Base-by-base conservation (phyloP, 768 basidiomycete genomes). In the Lentinula lateritia region DNA sequence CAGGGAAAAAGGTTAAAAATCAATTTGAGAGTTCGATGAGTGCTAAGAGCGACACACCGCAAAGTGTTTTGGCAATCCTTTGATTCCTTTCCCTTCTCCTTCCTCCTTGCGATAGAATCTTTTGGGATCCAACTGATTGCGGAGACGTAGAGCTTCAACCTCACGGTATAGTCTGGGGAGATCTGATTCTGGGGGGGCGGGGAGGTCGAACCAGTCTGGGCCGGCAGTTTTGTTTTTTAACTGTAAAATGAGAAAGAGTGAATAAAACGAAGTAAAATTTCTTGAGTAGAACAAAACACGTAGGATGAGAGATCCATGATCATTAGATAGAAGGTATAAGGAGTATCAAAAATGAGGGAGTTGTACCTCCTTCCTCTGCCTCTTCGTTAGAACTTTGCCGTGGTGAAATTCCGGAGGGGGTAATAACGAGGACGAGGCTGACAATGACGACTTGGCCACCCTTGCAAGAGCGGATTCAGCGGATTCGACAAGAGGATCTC, bases 61-160 rank as follows among this genome's bases (percentile, higher is more conserved):
- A 73, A 95, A 95, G 71, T 92, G 87, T 72, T 94, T 93, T 8
- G 93, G 90, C 6, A 94, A 74, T 28, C 89, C 88, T 71, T 91
- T 92, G 71, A 90, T 85, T 15, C 92, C 92, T 67, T 89, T 89
- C 9, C 89, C 85, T 73, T 95, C 91, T 4, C 90, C 89, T 62
- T 89, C 88, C 50, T 94, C 91, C 71, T 92, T 94, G 63, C 86
- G 79, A 74, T 95, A 92, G 75, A 95, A 95, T 20, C 92, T 83
- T 71, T 96, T 97, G 16, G 93, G 93, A 68, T 97, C 95, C 18
- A 97, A 81, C 61, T 93, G 89, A 69, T 93, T 93, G 54, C 89
- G 84, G 52, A 97, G 76, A 35, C 93, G 88, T 60, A 95, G 77
- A 0, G 95, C 89, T 70, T 95, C 91, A 10, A 93, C 88, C 75